Evolutionary conservation across 306 rosid genomes (phyloP), one percentile per base, ranked within the genome.

Genomic region (Trichosanthes cucumerina): DNA sequence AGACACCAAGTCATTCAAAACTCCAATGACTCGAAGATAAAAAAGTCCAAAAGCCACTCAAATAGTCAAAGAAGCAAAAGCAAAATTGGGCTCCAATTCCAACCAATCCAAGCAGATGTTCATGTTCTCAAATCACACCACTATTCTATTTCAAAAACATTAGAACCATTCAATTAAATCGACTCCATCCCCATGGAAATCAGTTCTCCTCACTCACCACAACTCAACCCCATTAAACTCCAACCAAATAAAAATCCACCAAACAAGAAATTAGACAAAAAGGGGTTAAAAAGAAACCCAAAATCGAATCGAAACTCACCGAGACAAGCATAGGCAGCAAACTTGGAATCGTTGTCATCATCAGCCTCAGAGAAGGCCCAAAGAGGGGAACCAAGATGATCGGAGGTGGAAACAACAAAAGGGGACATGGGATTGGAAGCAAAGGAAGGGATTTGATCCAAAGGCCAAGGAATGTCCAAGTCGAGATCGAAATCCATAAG

Each of bases 401-500:
- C 95, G 74, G 90, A 68, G 73, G 84, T 19, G 21, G 89, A 65
- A 80, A 89, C 78, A 23, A 85, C 53, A 60, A 85, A 54, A 33
- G 98, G 95, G n/a, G 98, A 89, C 79, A 82, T 78, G 59, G 94
- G 87, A 7, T 88, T 79, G 7, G 93, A 78, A n/a, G 75, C 43
- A 36, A 93, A 90, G 21, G 88, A 78, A 36, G 68, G 53, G 74
- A 86, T 82, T 84, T 87, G 92, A 85, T 91, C 90, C 80, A 84
- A 84, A 4, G 96, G 89, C 97, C 98, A 95, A 14, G 90, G 79
- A 53, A 50, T 75, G 72, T 87, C 96, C 33, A 90, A 38, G 75
- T 91, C 97, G 63, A 93, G 82, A 81, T 92, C 97, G 76, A 89
- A 89, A 76, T 95, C 97, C 98, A 95, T 91, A 57, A 83, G 71